phyloP scores from a whole-genome alignment of 148 eudicot genomes.

The Talinum fruticosum region DNA sequence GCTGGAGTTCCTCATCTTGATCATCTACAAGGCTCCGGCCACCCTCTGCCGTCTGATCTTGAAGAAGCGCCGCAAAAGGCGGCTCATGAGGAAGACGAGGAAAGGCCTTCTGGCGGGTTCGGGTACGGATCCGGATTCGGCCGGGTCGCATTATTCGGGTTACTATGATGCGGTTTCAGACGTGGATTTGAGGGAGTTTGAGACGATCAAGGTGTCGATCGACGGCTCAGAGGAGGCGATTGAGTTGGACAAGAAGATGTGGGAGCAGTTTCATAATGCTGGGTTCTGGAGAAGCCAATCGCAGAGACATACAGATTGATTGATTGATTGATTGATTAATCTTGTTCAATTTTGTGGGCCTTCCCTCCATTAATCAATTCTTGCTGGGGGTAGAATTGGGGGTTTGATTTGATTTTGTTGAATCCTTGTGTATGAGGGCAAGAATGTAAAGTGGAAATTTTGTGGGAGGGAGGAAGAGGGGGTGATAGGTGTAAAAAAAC shows the following conservation, averaged over 20 bases:
- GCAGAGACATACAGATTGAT: slow-evolving; percentile 14
- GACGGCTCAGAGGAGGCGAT: slow-evolving; percentile 35
- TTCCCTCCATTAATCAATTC: neutral
- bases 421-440: no score
- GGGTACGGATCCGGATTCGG: neutral
- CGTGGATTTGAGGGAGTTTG: slow-evolving; percentile 25
- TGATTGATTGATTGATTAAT: neutral
- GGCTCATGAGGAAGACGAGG: slow-evolving; percentile 29
- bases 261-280: slow-evolving; percentile 53
- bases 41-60: slow-evolving; percentile 36
- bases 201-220: slow-evolving; percentile 33
- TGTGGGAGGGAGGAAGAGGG: neutral
- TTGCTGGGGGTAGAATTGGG: neutral
- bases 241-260: slow-evolving; percentile 58
- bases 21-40: slow-evolving; percentile 52
- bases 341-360: neutral
- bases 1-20: slow-evolving; percentile 37
- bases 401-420: neutral
- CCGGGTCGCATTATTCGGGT: neutral
- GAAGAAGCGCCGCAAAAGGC: slow-evolving; percentile 20
- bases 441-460: neutral
- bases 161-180: slow-evolving; percentile 32
- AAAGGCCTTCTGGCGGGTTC: neutral
- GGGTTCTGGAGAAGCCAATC: slow-evolving; percentile 81
- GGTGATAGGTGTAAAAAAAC: neutral